Base-by-base conservation (phyloP, 306 rosid species). In the Vicia sativa region DNA sequence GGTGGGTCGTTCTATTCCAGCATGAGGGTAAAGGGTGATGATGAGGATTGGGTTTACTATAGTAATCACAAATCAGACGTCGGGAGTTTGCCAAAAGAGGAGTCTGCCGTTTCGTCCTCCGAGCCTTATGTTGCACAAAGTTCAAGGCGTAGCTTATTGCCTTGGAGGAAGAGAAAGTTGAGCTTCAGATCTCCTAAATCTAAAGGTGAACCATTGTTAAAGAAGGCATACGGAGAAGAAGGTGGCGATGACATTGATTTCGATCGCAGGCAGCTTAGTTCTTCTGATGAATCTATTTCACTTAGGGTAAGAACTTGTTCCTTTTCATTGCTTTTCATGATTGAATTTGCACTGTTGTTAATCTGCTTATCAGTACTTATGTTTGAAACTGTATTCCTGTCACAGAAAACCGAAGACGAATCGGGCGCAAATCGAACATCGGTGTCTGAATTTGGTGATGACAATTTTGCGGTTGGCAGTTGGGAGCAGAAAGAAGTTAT, bases 161-260 rank as follows among this genome's bases (percentile, higher is more conserved):
- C 99, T 21, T 95, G 99, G 99, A 91, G 95, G 84, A 95, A 95
- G 96, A 90, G 99, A 78, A 95, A 95, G 87, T 66, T 95, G 87
- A 95, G 92, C 75, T 95, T 95, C 85, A 89, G 97, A 73, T 91
- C 99, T 67, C 99, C 97, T 29, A 91, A 95, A 71, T 84, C 95
- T 43, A 90, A 95, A 74, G 99, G 99, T 61, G 99, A 95, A 74
- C 99, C 99, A 0, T 77, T 95, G 83, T 56, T 90, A 25, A 95
- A 95, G 90, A 90, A 89, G 80, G 97, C 85, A 10, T 87, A 95
- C 25, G 99, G 91, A n/a, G 99, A 95, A 63, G 99, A 88, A 87
- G 99, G 99, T n/a, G 97, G 99, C 15, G 99, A 95, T 74, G 99
- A 95, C 77, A 95, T 95, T 44, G 99, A 95, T 81, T 91, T 85